Evolutionary conservation across 768 basidiomycete species (phyloP).

Genomic region (Amylocystis lapponica): DNA sequence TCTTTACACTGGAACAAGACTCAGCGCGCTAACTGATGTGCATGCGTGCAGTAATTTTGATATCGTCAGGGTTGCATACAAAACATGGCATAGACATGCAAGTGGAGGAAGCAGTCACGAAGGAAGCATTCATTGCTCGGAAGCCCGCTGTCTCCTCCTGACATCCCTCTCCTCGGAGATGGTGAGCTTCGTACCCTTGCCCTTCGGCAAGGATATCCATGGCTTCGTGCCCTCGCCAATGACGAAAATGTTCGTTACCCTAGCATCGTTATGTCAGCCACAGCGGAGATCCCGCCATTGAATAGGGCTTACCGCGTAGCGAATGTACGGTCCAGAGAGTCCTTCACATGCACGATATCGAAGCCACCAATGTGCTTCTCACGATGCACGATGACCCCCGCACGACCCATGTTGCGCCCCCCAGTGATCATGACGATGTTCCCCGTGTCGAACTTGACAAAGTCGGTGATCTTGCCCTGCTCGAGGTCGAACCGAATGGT

Average conservation of each 20-base stretch:
- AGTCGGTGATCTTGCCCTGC: slow-evolving; percentile 88
- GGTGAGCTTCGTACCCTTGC: slow-evolving; percentile 96
- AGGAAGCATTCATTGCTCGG: slow-evolving; percentile 50
- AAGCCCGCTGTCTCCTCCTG: slow-evolving; percentile 73
- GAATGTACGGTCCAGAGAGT: slow-evolving; percentile 91
- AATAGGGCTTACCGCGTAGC: slow-evolving; percentile 79
- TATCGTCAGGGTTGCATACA: slow-evolving; percentile 26
- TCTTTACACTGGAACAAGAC: neutral
- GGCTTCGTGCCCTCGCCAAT: slow-evolving; percentile 95
- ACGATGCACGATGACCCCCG: slow-evolving; percentile 90
- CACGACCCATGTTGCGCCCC: slow-evolving; percentile 99
- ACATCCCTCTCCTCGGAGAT: slow-evolving; percentile 95
- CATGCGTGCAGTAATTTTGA: slow-evolving; percentile 24
- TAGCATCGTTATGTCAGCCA: slow-evolving; percentile 30
- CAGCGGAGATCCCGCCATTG: neutral
- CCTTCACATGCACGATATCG: slow-evolving; percentile 98
- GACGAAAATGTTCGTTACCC: slow-evolving; percentile 96
- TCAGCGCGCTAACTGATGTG: too few species aligned
- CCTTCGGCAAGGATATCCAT: slow-evolving; percentile 94
- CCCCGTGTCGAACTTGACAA: slow-evolving; percentile 94
- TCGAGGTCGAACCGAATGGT: slow-evolving; percentile 96
- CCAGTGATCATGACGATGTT: slow-evolving; percentile 98
- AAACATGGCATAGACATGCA: slow-evolving; percentile 22
- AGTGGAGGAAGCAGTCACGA: slow-evolving; percentile 13
- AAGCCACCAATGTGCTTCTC: slow-evolving; percentile 98